Base-by-base conservation (phyloP, 139 green algal species). In the Closterium sp. region DNA sequence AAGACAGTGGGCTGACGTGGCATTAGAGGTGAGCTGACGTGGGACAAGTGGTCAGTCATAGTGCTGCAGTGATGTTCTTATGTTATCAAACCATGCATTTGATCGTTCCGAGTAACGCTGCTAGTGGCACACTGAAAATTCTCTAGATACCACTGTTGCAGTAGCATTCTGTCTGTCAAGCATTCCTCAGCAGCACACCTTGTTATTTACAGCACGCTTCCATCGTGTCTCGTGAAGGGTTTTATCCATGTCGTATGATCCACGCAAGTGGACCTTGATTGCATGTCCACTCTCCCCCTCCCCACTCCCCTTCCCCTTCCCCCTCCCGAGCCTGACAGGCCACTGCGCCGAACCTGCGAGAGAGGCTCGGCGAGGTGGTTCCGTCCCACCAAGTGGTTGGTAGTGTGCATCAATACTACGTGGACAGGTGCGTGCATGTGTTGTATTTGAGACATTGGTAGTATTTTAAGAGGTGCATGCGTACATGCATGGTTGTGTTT, bases 361-460 rank as follows among this genome's bases (percentile, higher is more conserved):
- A 21, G 29, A 34, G 28, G 79, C 87, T 95, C 24, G 93, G 93
- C 13, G 7, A 42, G 50, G 30, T 95, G 70, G 90, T 79, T 9
- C 42, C 93, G 6, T 84, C 91, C 5, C 91, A 94, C 42, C 42
- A 21, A 11, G 86, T 92, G 31, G 86, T 79, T 28, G 93, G 93
- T 19, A 22, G 0, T 10, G 94, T 95, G 31, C 85, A 94, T 87
- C 28, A 19, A 2, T 95, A 91, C 30, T 95, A 92, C 45, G 90
- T 94, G 9, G 28, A 95, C 19, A 94, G 73, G 38, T 45, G 38
- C 10, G 38, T 45, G 38, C 38, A 9, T 45, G 38, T 6, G 4
- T 6, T 45, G 38, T 45, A 6, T 9, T 2, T 45, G 38, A n/a
- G n/a, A n/a, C 4, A 9, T 6, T 45, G 38, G n/a, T n/a, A n/a